A percentile compares a stretch with the other conserved stretches of the same genome.
Conservation (phyloP, 2,329 filamentous ascomycete species). For the Alternaria metachromatica region DNA sequence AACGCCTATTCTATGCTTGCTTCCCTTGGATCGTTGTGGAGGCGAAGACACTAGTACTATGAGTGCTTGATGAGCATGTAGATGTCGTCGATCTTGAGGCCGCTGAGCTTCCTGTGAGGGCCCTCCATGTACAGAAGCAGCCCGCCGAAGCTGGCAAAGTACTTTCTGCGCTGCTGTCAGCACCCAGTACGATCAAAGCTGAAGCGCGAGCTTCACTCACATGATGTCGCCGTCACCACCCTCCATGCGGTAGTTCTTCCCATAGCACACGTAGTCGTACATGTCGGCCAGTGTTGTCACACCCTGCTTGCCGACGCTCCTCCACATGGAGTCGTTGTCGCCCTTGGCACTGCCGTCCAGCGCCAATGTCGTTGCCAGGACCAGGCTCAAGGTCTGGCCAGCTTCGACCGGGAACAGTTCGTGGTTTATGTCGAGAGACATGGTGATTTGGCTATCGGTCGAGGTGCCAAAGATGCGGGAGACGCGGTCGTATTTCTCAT, state of each 20-base stretch:
- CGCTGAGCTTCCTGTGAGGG: slow-evolving; percentile 93
- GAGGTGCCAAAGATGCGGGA: slow-evolving; percentile 82
- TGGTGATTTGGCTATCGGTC: slow-evolving; percentile 75
- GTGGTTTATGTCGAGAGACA: slow-evolving; percentile 91
- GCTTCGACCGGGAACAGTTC: slow-evolving; percentile 82
- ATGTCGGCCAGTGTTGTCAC: slow-evolving; percentile 70
- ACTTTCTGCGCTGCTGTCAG: slow-evolving; percentile 69
- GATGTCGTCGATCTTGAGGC: slow-evolving; percentile 88
- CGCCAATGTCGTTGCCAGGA: slow-evolving; percentile 83
- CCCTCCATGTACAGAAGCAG: slow-evolving; percentile 89
- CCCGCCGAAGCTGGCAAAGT: slow-evolving; percentile 92
- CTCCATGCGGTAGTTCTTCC: slow-evolving; percentile 88
- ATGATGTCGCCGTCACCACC: slow-evolving; percentile 84
- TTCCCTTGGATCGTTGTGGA: slow-evolving; percentile 12
- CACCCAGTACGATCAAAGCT: slow-evolving; percentile 7
- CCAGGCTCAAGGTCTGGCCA: slow-evolving; percentile 79
- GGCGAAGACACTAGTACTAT: slow-evolving; percentile 7
- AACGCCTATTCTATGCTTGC: slow-evolving; percentile 43
- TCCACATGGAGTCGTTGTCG: slow-evolving; percentile 68
- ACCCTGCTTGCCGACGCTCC: slow-evolving; percentile 60
- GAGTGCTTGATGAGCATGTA: slow-evolving; percentile 95
- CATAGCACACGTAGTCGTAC: slow-evolving; percentile 87
- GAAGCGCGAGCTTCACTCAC: slow-evolving; percentile 61
- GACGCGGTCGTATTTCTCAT: slow-evolving; percentile 93
- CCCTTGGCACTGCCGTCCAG: slow-evolving; percentile 76